Percentiles rank a stretch among this genome's conserved stretches.
phyloP scores from a whole-genome alignment of 257 asterid species.

The Solanum tarapatanum region DNA sequence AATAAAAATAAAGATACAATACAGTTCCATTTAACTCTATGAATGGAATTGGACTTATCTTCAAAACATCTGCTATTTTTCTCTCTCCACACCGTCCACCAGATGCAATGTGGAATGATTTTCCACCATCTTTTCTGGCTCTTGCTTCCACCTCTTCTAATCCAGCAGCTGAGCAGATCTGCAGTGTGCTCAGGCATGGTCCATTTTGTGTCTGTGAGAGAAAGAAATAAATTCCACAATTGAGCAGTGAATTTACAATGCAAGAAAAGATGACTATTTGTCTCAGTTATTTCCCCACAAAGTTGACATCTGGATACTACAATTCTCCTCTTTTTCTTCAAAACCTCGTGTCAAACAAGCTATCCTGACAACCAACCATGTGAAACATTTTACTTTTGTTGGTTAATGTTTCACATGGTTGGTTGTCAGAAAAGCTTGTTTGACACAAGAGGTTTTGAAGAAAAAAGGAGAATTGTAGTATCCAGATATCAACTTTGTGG shows the following conservation, averaged over 20 bases:
- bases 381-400: background rate
- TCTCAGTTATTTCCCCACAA: background rate
- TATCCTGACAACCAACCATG: background rate
- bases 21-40: background rate
- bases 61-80: background rate
- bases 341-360: background rate
- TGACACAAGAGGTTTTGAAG: background rate
- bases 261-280: background rate
- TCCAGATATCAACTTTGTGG: background rate
- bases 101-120: background rate
- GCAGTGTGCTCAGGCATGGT: background rate
- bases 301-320: background rate
- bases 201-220: background rate
- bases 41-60: background rate
- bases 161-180: background rate
- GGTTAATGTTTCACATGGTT: background rate
- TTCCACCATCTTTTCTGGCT: background rate
- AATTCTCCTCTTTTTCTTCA: background rate
- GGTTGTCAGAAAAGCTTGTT: too few relatives aligned
- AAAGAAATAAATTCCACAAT: background rate
- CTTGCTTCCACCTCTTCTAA: background rate
- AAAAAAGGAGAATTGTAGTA: background rate
- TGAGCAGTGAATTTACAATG: background rate
- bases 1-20: too few relatives aligned
- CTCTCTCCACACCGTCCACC: background rate